Conservation (phyloP, 768 basidiomycete species). For the Omphalotus guepiniiformis region DNA sequence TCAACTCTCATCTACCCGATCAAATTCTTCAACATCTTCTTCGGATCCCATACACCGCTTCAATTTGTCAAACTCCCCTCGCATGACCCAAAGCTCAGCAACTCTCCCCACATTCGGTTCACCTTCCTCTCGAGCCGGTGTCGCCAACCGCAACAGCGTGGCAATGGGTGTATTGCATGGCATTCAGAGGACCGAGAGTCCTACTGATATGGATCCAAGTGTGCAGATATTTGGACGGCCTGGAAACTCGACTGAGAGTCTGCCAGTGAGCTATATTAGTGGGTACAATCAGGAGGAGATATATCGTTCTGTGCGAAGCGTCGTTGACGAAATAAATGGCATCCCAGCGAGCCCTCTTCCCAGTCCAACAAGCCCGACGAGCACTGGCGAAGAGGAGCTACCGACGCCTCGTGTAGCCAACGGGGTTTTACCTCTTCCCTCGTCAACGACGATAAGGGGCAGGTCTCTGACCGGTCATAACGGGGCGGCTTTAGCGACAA, state of each 20-base stretch:
- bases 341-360: constrained; percentile 6
- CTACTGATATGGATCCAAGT: constrained; percentile 73
- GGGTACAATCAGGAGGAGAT: neutral
- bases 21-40: constrained; percentile 36
- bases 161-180: neutral
- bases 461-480: neutral
- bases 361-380: constrained; percentile 11
- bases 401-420: constrained; percentile 29
- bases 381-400: constrained; percentile 20
- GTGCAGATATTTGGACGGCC: constrained; percentile 76
- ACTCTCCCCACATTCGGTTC: constrained; percentile 12
- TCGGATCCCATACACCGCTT: constrained; percentile 16
- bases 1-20: constrained; percentile 33
- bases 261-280: constrained; percentile 29
- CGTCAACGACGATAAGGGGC: constrained; percentile 1
- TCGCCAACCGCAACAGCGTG: neutral
- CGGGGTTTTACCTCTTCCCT: constrained; percentile 6
- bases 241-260: constrained; percentile 69
- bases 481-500: neutral
- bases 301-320: neutral
- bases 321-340: neutral
- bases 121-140: constrained; percentile 1
- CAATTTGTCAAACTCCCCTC: constrained; percentile 15
- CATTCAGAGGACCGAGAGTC: neutral
- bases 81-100: constrained; percentile 12